Conservation (phyloP, 257 asterid genomes). For the Ajuga chamaepitys region DNA sequence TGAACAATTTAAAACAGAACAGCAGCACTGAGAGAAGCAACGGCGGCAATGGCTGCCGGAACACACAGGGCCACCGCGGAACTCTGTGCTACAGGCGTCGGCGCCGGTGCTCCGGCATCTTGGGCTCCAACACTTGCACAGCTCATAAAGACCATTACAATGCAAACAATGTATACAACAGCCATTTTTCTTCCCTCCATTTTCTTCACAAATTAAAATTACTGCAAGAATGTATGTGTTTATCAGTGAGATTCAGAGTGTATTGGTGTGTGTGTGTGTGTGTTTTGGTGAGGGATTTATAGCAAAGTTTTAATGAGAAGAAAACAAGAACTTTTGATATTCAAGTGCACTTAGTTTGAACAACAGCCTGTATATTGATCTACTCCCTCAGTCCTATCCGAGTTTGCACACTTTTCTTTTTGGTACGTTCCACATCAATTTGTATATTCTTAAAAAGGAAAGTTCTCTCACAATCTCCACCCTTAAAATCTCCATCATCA, state of each 20-base stretch:
- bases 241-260: no score
- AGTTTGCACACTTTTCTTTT: no score
- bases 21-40: conserved; percentile 7
- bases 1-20: neutral
- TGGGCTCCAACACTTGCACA: neutral
- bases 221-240: neutral
- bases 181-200: conserved; percentile 12
- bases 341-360: neutral
- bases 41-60: neutral
- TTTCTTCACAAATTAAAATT: neutral
- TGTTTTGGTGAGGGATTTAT: neutral
- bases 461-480: no score
- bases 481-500: no score
- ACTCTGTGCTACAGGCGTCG: neutral
- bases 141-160: neutral
- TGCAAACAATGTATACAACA: neutral
- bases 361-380: no score
- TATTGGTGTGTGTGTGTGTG: neutral
- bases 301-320: neutral
- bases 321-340: neutral
- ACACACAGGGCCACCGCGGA: neutral
- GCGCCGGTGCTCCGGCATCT: conserved; percentile 6
- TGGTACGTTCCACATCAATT: no score
- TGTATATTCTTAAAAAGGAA: no score
- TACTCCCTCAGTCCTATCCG: no score